phyloP scores from a whole-genome alignment of 2,329 filamentous ascomycete genomes.

The Paracamarosporium sp. region DNA sequence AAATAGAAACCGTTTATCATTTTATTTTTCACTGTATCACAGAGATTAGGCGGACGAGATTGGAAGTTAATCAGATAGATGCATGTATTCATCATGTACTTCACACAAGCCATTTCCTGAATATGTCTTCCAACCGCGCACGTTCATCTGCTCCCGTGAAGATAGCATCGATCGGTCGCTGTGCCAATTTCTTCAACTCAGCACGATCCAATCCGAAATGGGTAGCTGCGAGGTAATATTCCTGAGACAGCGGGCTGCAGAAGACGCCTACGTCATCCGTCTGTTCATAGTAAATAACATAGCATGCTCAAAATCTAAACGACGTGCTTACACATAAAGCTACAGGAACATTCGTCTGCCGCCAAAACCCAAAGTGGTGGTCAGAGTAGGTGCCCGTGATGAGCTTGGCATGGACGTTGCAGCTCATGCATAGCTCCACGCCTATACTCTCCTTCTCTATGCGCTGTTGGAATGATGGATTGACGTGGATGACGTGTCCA shows the following conservation, averaged over 20 bases:
- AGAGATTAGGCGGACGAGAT: too few species aligned
- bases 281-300: slow-evolving; percentile 50
- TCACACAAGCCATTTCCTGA: slow-evolving; percentile 26
- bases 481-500: slow-evolving; percentile 80
- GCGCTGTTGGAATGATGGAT: slow-evolving; percentile 63
- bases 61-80: too few species aligned
- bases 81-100: too few species aligned
- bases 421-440: slow-evolving; percentile 79
- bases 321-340: slow-evolving; percentile 70
- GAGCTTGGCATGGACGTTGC: slow-evolving; percentile 80
- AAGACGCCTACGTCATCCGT: slow-evolving; percentile 88
- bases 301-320: background rate
- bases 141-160: slow-evolving; percentile 72
- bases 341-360: slow-evolving; percentile 59
- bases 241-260: slow-evolving; percentile 75
- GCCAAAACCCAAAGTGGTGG: slow-evolving; percentile 82
- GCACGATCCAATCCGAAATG: slow-evolving; percentile 67
- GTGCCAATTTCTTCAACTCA: slow-evolving; percentile 63
- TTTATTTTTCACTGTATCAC: too few species aligned
- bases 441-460: slow-evolving; percentile 65
- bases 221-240: slow-evolving; percentile 74
- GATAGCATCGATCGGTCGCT: slow-evolving; percentile 67
- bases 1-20: too few species aligned
- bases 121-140: slow-evolving; percentile 51
- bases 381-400: slow-evolving; percentile 68